Conservation (phyloP, 495 filamentous ascomycete species). For the Neurospora sp. region DNA sequence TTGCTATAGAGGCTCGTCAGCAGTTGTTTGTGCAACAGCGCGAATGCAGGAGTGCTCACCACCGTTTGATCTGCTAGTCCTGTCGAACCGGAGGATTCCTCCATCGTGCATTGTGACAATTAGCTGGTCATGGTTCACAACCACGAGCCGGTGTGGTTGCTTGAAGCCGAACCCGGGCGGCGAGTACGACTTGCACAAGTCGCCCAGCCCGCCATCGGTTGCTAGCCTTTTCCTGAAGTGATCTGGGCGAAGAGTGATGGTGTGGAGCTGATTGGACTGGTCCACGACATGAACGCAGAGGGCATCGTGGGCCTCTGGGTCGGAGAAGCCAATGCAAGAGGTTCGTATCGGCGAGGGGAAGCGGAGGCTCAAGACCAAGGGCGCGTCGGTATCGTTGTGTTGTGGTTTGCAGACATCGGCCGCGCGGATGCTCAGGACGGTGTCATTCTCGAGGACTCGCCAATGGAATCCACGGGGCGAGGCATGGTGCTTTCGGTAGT, state of each 20-base stretch:
- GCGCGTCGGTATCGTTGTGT: slow-evolving; percentile 51
- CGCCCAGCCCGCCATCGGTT: slow-evolving; percentile 57
- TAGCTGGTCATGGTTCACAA: slow-evolving; percentile 59
- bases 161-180: slow-evolving; percentile 68
- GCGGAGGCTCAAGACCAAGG: slow-evolving; percentile 63
- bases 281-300: slow-evolving; percentile 76
- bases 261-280: slow-evolving; percentile 64
- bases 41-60: slow-evolving; percentile 35
- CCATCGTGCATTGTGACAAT: slow-evolving; percentile 79
- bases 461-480: slow-evolving; percentile 83
- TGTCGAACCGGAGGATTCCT: slow-evolving; percentile 61
- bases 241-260: slow-evolving; percentile 66
- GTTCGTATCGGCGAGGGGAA: slow-evolving; percentile 64
- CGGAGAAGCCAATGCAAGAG: slow-evolving; percentile 69
- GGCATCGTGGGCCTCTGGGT: slow-evolving; percentile 65
- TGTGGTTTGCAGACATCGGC: slow-evolving; percentile 65
- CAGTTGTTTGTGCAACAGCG: neutral
- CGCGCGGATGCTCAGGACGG: slow-evolving; percentile 69
- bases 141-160: slow-evolving; percentile 69
- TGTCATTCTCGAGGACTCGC: slow-evolving; percentile 74
- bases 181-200: slow-evolving; percentile 65
- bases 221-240: slow-evolving; percentile 60
- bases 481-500: slow-evolving; percentile 62
- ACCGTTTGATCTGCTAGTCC: slow-evolving; percentile 49
- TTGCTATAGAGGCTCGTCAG: slow-evolving; percentile 21